Evolutionary conservation across 768 basidiomycete genomes (phyloP), one percentile per base, ranked within the genome.

Genomic region (Boletus sp.): DNA sequence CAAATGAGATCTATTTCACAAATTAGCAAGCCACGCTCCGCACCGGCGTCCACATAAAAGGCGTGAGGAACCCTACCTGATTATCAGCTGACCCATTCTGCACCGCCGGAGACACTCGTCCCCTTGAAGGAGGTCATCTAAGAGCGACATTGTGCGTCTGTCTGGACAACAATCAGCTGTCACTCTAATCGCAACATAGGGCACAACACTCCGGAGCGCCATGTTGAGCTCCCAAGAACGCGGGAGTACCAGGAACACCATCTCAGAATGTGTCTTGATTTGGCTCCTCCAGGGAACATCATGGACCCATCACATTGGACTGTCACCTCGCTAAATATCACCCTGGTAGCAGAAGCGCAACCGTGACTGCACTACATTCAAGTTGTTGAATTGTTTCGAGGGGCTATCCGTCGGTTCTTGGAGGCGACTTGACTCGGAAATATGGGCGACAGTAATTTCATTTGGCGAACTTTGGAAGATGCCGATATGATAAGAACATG

Each of bases 1-100:
- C 35, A 33, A 48, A 55, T 36, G 36, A 54, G 55, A 66, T 55
- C 50, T 12, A 37, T 30, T 41, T 52, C 41, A 20, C 24, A 54
- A n/a, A 59, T 53, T 39, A 20, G 20, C 20, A 30, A n/a, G 42
- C 17, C 42, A 41, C 47, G 7, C 28, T 50, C 50, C 15, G 29
- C 30, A 17, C 28, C 32, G 12, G n/a, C 46, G 28, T n/a, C 29
- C 29, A 55, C 36, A 47, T 18, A 40, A 37, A 24, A 18, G 32
- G n/a, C 12, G 4, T 17, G 49, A 47, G 28, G 15, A 49, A 20
- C 36, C 39, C n/a, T 41, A 18, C 28, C 18, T n/a, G 24, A 36
- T 29, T 6, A 36, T n/a, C 37, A 33, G 24, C 12, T 37, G 48
- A 40, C 7, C 33, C 28, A 28, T 11, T 17, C 15, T 10, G 15